Conservation (phyloP, 805 yeast genomes). For the Spathaspora arborariae region DNA sequence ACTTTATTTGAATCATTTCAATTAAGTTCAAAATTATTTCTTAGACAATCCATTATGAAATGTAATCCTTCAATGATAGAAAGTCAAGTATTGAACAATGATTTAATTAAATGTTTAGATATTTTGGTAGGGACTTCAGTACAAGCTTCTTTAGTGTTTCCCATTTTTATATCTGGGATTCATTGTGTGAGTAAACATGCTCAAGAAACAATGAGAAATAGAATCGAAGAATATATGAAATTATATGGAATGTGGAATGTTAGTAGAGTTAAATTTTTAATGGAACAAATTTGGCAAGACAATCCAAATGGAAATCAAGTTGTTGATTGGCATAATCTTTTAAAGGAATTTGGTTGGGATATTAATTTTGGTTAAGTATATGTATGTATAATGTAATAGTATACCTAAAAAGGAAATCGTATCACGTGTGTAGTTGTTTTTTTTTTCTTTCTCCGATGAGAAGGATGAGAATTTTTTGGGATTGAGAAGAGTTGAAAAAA, state of each 20-base stretch:
- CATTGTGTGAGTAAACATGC: conserved; percentile 54
- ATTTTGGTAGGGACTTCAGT: conserved; percentile 61
- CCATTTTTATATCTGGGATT: conserved; percentile 74
- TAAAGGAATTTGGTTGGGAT: conserved; percentile 71
- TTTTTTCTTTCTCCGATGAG: not conserved
- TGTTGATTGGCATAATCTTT: conserved; percentile 71
- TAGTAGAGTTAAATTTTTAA: conserved; percentile 39
- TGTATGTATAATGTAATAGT: not conserved
- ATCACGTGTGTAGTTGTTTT: too few species aligned
- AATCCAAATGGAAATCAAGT: conserved; percentile 52
- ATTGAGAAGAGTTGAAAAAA: not conserved
- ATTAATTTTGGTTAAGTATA: conserved; percentile 59
- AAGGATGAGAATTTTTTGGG: conserved; percentile 2
- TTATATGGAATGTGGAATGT: conserved; percentile 69
- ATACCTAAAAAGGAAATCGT: too few species aligned
- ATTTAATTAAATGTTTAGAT: conserved; percentile 55
- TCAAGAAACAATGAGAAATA: conserved; percentile 45
- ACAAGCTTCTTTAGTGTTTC: conserved; percentile 72
- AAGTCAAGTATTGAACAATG: conserved; percentile 54
- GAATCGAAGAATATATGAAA: conserved; percentile 54
- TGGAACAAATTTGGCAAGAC: conserved; percentile 46
- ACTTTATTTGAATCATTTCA: conserved; percentile 71
- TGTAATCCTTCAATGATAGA: conserved; percentile 61
- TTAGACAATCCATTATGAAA: conserved; percentile 60
- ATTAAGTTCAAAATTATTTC: conserved; percentile 61